These are phyloP conservation scores for Myxozyma neotropica DNA, from an alignment of 805 yeast genomes.

Conservation along the genomic window DNA sequence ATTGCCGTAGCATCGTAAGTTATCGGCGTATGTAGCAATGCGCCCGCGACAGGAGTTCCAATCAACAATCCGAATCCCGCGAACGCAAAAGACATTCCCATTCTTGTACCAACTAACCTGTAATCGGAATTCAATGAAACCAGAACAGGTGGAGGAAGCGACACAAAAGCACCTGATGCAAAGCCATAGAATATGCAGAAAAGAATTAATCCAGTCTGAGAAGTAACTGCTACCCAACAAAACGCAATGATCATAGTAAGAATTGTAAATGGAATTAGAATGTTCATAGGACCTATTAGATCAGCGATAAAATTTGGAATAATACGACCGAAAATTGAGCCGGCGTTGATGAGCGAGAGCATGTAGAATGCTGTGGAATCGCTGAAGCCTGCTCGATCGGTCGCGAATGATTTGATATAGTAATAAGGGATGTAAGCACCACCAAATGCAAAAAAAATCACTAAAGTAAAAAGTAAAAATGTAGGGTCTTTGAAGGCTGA, in stretches of 20 bases:
- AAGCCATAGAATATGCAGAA: constrained; percentile 41
- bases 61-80: constrained; percentile 54
- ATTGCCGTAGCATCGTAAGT: constrained; percentile 11
- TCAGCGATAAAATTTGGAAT: constrained; percentile 54
- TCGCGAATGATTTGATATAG: constrained; percentile 40
- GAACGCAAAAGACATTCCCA: constrained; percentile 63
- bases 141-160: constrained; percentile 42
- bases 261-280: constrained; percentile 41
- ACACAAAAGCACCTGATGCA: constrained; percentile 42
- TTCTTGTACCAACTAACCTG: constrained; percentile 43
- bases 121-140: constrained; percentile 37
- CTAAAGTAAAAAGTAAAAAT: constrained; percentile 37
- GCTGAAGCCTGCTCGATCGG: constrained; percentile 25
- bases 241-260: constrained; percentile 40
- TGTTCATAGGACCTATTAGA: constrained; percentile 51
- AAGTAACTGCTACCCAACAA: constrained; percentile 44
- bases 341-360: constrained; percentile 43
- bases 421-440: constrained; percentile 42
- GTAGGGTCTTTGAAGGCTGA: constrained; percentile 39
- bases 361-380: constrained; percentile 38
- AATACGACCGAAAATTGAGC: constrained; percentile 54
- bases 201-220: constrained; percentile 39
- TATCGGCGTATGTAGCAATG: constrained; percentile 37
- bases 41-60: constrained; percentile 43
- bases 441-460: constrained; percentile 38